These are phyloP conservation scores for Apiospora hydei DNA, from an alignment of 2,329 filamentous ascomycete species.

Conservation along the genomic window DNA sequence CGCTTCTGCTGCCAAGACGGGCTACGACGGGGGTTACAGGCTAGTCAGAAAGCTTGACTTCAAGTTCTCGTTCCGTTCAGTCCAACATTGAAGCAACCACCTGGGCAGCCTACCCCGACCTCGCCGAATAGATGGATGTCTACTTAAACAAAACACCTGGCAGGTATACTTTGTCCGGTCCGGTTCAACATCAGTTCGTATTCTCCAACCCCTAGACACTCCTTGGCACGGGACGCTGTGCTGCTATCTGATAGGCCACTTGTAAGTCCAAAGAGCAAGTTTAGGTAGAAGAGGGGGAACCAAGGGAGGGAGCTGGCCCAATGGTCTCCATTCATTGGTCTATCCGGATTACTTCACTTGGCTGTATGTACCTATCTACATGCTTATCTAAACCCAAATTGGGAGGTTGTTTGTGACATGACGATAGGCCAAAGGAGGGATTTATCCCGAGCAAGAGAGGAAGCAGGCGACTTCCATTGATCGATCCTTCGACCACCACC, in stretches of 20 bases:
- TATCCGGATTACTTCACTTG: too few relatives aligned
- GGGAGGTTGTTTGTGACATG: conserved; percentile 1
- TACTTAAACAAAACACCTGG: too few relatives aligned
- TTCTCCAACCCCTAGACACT: conserved; percentile 7
- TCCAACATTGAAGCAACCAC: too few relatives aligned
- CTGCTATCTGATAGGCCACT: background rate
- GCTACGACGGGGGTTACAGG: background rate
- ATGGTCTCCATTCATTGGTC: background rate
- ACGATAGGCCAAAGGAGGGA: background rate
- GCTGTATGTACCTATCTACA: background rate
- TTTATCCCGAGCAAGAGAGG: background rate
- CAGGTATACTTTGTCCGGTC: too few relatives aligned
- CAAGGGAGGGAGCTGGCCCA: background rate
- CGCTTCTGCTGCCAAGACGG: background rate
- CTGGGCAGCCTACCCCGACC: background rate
- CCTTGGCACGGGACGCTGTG: background rate
- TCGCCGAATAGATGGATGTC: too few relatives aligned
- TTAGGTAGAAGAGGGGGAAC: background rate
- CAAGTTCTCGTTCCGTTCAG: background rate
- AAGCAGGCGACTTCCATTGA: background rate
- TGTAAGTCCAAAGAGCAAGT: background rate
- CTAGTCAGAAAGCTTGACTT: conserved; percentile 7
- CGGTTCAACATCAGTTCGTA: background rate
- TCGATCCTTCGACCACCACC: background rate
- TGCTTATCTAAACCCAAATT: background rate